A percentile compares a stretch with the other conserved stretches of the same genome.
Conservation (phyloP, 2,329 filamentous ascomycete species). For the Talaromyces sp. region DNA sequence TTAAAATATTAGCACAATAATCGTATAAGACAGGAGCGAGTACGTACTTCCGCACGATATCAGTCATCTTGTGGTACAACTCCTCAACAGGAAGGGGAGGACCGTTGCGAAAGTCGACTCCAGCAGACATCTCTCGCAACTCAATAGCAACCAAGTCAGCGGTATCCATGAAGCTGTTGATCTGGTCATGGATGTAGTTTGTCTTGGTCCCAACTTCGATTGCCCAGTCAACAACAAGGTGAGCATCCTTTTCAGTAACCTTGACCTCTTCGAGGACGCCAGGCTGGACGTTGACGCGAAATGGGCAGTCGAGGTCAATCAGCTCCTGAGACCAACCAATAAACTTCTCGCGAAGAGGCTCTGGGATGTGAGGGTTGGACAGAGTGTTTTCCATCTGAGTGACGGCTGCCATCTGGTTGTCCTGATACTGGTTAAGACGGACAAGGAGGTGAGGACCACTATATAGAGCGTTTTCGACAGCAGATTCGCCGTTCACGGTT, state of each 20-base stretch:
- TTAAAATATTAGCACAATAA: not conserved
- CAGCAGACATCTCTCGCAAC: conserved; percentile 3
- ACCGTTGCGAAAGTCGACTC: not conserved
- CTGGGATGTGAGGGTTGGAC: conserved; percentile 1
- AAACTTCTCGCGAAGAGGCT: conserved; percentile 3
- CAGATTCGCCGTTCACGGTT: not conserved
- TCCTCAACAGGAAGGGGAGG: conserved; percentile 1
- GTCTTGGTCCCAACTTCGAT: conserved; percentile 8
- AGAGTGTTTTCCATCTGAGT: conserved; percentile 10
- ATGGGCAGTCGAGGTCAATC: conserved; percentile 6
- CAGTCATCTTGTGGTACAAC: conserved; percentile 12
- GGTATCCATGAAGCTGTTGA: not conserved
- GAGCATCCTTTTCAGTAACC: conserved; percentile 14
- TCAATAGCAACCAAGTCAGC: not conserved
- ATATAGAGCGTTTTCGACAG: not conserved
- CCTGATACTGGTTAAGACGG: conserved; percentile 2
- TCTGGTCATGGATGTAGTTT: conserved; percentile 2
- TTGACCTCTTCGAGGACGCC: not conserved
- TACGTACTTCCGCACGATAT: conserved; percentile 10
- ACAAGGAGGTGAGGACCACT: conserved; percentile 4
- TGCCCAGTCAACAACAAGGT: conserved; percentile 13
- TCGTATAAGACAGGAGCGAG: not conserved
- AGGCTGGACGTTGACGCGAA: not conserved
- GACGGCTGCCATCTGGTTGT: conserved; percentile 4
- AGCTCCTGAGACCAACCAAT: conserved; percentile 9